Evolutionary conservation across 148 eudicot species (phyloP).

Genomic region (Silene conica): DNA sequence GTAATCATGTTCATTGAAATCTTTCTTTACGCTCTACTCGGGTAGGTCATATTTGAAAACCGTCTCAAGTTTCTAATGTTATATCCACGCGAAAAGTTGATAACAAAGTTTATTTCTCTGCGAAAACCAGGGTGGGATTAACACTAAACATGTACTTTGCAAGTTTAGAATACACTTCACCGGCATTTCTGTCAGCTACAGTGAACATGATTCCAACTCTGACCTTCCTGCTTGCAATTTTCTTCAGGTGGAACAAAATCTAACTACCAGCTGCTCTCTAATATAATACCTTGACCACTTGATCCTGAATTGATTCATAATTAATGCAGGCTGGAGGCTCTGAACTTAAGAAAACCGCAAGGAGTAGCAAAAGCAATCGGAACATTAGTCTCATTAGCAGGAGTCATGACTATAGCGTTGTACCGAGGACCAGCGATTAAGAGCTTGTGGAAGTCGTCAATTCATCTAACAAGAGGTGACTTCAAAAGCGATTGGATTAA

Average conservation of each 20-base stretch:
- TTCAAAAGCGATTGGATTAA: slow-evolving; percentile 34
- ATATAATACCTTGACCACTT: too few relatives aligned
- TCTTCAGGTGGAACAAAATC: slow-evolving; percentile 30
- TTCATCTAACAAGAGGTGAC: slow-evolving; percentile 27
- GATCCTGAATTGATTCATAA: neutral
- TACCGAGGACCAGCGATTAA: slow-evolving; percentile 41
- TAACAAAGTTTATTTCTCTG: slow-evolving; percentile 6
- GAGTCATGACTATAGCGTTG: slow-evolving; percentile 33
- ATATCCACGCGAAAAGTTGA: neutral
- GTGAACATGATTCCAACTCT: slow-evolving; percentile 41
- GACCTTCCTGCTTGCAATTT: slow-evolving; percentile 39
- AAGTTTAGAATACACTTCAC: slow-evolving; percentile 44
- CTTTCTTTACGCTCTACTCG: slow-evolving; percentile 42
- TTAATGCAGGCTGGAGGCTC: slow-evolving; percentile 33
- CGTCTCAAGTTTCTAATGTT: neutral
- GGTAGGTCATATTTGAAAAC: slow-evolving; percentile 22
- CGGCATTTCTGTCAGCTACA: slow-evolving; percentile 48
- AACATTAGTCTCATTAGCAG: slow-evolving; percentile 35
- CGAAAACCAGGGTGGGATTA: slow-evolving; percentile 41
- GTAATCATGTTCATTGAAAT: slow-evolving; percentile 30
- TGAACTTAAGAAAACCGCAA: slow-evolving; percentile 25
- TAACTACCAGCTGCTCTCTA: neutral
- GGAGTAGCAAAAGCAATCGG: slow-evolving; percentile 44
- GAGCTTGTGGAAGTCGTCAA: slow-evolving; percentile 33
- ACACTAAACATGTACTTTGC: slow-evolving; percentile 48